Base-by-base conservation (phyloP, 306 rosid genomes). In the Rosa rugosa region DNA sequence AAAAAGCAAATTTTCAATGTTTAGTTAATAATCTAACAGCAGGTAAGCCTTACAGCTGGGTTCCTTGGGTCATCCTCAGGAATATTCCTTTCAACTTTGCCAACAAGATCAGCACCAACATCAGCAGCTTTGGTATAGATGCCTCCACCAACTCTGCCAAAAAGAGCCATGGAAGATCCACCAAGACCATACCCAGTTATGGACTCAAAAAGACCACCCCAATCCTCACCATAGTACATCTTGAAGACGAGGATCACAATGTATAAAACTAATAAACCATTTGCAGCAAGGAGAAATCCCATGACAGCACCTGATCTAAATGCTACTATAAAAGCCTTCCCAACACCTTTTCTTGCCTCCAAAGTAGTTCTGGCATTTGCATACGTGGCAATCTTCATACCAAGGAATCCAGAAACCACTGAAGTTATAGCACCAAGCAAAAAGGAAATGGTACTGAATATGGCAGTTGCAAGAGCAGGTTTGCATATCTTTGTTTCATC, bases 61-160 rank as follows among this genome's bases (percentile, higher is more conserved):
- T 95, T 95, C 79, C 98, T 90, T n/a, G 97, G 97, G 74, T 95
- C 99, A 83, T 95, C 99, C 83, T 95, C 99, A 0, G 96, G 98
- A 80, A 95, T 95, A 86, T 95, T 91, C 66, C 96, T 91, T 78
- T 95, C 98, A 71, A 95, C 90, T 89, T 95, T 95, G 75, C 99
- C 98, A 16, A 95, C 97, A 72, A 91, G 98, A 79, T 92, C 99
- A n/a, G 98, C 99, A 85, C 98, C 99, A 69, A 95, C 98, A 91
- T 91, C 98, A 69, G 99, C 98, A 83, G 99, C 99, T 84, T 95
- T 95, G 22, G 98, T 93, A 49, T 95, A 95, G 90, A 95, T 95
- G 77, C 98, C 99, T 71, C 99, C 99, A 74, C 90, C 98, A 86
- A 95, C 99, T 91, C 99, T 89, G 17, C 99, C 98, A 66, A 93